phyloP scores from a whole-genome alignment of 805 yeast species.

The Saturnispora ahearnii region DNA sequence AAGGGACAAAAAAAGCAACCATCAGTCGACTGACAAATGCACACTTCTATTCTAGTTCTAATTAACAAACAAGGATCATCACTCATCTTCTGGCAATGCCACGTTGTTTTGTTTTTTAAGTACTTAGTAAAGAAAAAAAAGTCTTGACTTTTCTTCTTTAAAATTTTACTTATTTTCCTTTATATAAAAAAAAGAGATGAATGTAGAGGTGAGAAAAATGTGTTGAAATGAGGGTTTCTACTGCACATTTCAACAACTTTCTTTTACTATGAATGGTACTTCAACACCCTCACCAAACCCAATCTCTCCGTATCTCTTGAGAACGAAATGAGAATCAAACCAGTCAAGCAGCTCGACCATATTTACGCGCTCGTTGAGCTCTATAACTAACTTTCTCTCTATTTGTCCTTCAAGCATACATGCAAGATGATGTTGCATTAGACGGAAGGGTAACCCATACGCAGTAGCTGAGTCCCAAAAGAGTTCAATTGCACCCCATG shows the following conservation, averaged over 20 bases:
- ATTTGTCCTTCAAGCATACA: slow-evolving; percentile 69
- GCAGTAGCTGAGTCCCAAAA: slow-evolving; percentile 72
- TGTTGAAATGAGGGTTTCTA: background rate
- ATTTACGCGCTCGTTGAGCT: slow-evolving; percentile 52
- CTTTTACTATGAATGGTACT: slow-evolving; percentile 16
- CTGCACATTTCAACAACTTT: background rate
- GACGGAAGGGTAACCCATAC: slow-evolving; percentile 77
- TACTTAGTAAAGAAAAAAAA: background rate
- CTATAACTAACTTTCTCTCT: slow-evolving; percentile 40
- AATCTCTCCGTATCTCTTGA: slow-evolving; percentile 57
- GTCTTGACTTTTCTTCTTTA: background rate
- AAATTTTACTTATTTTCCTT: background rate
- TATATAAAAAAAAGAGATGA: background rate
- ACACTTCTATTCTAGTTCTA: background rate
- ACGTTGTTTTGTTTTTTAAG: background rate
- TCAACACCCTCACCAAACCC: slow-evolving; percentile 50
- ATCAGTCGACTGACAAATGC: background rate
- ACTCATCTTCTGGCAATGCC: too few relatives aligned
- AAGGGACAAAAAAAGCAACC: background rate
- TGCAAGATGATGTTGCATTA: slow-evolving; percentile 78
- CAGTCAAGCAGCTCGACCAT: slow-evolving; percentile 68
- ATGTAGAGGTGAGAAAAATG: too few relatives aligned
- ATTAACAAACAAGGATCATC: background rate
- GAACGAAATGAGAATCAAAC: slow-evolving; percentile 62
- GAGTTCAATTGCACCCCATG: slow-evolving; percentile 85